Evolutionary conservation across 176 grass and related monocot species (phyloP).

Genomic region (Pharus latifolius): DNA sequence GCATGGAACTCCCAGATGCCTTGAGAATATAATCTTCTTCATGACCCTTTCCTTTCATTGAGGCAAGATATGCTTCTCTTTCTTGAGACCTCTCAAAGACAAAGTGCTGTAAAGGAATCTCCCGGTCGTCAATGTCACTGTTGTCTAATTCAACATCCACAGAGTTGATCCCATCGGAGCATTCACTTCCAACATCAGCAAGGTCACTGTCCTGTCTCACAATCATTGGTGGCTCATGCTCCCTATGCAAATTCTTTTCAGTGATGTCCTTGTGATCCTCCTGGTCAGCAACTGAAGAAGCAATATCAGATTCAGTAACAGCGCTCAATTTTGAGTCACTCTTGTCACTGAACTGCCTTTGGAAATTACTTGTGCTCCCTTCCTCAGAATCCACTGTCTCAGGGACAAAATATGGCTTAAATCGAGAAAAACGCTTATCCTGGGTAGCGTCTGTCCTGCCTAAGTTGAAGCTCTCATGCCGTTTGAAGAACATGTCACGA

Average conservation of each 20-base stretch:
- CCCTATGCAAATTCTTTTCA: slow-evolving; percentile 14
- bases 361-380: slow-evolving; percentile 32
- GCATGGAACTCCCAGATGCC: slow-evolving; percentile 7
- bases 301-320: slow-evolving; percentile 40
- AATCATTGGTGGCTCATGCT: background rate
- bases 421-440: slow-evolving; percentile 35
- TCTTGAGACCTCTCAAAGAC: slow-evolving; percentile 39
- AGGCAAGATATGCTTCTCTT: slow-evolving; percentile 36
- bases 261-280: slow-evolving; percentile 23
- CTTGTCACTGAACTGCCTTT: slow-evolving; percentile 56
- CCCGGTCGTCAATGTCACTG: slow-evolving; percentile 64
- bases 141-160: slow-evolving; percentile 69
- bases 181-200: slow-evolving; percentile 55
- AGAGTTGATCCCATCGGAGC: slow-evolving; percentile 64
- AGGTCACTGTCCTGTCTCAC: slow-evolving; percentile 38
- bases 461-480: slow-evolving; percentile 76
- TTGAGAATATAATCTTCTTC: slow-evolving; percentile 21
- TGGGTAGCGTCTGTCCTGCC: slow-evolving; percentile 33
- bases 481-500: slow-evolving; percentile 53
- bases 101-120: slow-evolving; percentile 43
- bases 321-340: slow-evolving; percentile 50
- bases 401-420: slow-evolving; percentile 56
- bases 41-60: slow-evolving; percentile 27
- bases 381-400: slow-evolving; percentile 24
- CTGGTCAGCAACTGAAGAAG: slow-evolving; percentile 39